Evolutionary conservation across 768 basidiomycete genomes (phyloP).

Genomic region (Agaricus bisporus): DNA sequence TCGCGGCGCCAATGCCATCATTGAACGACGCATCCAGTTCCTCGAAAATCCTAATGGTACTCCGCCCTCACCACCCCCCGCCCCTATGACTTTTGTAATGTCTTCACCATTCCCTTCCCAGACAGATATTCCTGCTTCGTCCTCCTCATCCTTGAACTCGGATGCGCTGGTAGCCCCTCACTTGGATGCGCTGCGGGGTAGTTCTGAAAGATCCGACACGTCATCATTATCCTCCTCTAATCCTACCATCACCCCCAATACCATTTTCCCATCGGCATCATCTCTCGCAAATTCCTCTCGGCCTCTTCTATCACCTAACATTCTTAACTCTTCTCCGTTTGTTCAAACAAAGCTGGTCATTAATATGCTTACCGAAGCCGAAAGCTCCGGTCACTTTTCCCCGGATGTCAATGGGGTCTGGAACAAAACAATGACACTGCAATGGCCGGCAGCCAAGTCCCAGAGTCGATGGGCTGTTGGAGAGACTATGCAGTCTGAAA

Average conservation of each 20-base stretch:
- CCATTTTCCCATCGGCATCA: conserved; percentile 13
- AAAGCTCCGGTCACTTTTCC: conserved; percentile 53
- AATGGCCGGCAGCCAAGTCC: conserved; percentile 67
- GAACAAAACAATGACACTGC: conserved; percentile 60
- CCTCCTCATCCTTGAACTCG: conserved; percentile 13
- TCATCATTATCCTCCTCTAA: conserved; percentile 32
- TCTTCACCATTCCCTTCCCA: conserved; percentile 12
- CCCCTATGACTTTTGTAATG: conserved; percentile 11
- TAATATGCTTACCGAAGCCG: conserved; percentile 49
- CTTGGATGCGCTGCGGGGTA: background rate
- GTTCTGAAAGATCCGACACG: conserved; percentile 17
- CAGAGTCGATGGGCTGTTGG: conserved; percentile 75
- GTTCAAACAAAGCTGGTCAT: conserved; percentile 36
- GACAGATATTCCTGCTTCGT: conserved; percentile 14
- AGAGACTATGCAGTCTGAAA: conserved; percentile 63
- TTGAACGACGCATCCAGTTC: conserved; percentile 69
- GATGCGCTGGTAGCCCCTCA: conserved; percentile 13
- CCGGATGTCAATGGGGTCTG: conserved; percentile 52
- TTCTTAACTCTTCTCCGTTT: conserved; percentile 14
- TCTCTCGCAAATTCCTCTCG: conserved; percentile 9
- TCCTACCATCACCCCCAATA: conserved; percentile 31
- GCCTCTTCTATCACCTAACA: conserved; percentile 14
- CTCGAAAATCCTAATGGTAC: conserved; percentile 27
- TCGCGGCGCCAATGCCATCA: conserved; percentile 54
- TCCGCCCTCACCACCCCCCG: conserved; percentile 17